Evolutionary conservation across 2,329 filamentous ascomycete genomes (phyloP).

Genomic region (Lojkania enalia): DNA sequence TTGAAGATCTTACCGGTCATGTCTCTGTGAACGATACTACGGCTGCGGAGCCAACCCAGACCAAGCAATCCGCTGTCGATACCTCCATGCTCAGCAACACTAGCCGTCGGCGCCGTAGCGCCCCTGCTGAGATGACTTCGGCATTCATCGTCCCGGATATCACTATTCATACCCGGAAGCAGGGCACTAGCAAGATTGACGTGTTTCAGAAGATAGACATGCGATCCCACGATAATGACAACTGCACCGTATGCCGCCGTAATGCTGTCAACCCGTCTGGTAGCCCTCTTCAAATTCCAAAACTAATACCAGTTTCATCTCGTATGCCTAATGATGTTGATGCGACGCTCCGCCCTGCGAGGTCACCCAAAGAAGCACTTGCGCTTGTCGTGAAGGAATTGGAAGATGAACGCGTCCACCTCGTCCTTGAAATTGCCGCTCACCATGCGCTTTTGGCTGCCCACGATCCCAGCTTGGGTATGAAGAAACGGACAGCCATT

Average conservation of each 20-base stretch:
- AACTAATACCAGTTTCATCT: constrained; percentile 55
- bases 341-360: constrained; percentile 62
- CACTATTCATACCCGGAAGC: constrained; percentile 50
- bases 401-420: constrained; percentile 76
- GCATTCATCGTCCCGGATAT: constrained; percentile 68
- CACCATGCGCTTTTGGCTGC: constrained; percentile 64
- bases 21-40: constrained; percentile 29
- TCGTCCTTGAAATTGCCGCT: constrained; percentile 69
- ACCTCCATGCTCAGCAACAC: constrained; percentile 54
- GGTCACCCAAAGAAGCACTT: constrained; percentile 71
- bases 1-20: constrained; percentile 42
- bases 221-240: constrained; percentile 55
- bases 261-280: constrained; percentile 38
- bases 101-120: constrained; percentile 54
- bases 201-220: constrained; percentile 26
- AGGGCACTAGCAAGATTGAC: constrained; percentile 24
- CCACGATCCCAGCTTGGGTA: constrained; percentile 64
- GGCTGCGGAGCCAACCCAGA: constrained; percentile 33
- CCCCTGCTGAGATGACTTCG: constrained; percentile 61
- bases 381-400: constrained; percentile 82
- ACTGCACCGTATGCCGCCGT: constrained; percentile 61
- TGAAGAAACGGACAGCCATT: constrained; percentile 65
- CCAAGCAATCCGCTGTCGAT: constrained; percentile 32
- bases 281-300: constrained; percentile 48
- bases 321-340: constrained; percentile 59